Evolutionary conservation across 331 rosid genomes (phyloP), one percentile per base, ranked within the genome.

Genomic region (Dryas integrifolia): DNA sequence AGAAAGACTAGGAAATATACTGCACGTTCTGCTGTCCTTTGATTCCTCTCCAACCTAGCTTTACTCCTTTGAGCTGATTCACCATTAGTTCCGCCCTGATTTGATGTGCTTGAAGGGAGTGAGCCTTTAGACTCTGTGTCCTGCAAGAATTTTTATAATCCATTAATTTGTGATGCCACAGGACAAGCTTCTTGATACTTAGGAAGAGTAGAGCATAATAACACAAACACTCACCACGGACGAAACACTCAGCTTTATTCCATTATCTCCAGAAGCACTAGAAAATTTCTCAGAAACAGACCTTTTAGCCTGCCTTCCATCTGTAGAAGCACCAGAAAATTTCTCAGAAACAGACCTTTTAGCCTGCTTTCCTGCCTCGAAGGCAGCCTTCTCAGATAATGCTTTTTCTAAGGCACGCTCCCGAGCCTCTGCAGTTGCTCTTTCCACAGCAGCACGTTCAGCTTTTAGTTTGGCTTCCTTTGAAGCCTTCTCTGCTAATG

Each of bases 361-460:
- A 43, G 86, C 80, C 75, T 82, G 91, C 80, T 83, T 83, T 84
- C 87, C 89, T 41, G 86, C 90, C 74, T 86, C 89, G 14, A 73
- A 79, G 16, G 91, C 81, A 84, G 86, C 85, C 87, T 83, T 93
- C 79, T 81, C 92, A 8, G 96, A 86, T 76, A 93, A 78, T 49
- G 98, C 90, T 86, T 90, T 89, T 74, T 88, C 96, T 48, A 93
- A 79, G 73, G 97, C 96, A 56, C 97, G 96, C 45, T 82, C 86
- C 38, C 97, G 80, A 55, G 96, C 98, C 86, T 93, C 98, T 51
- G 80, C 72, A 51, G 94, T 87, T 72, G 95, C 97, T 83, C 96
- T 89, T 86, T 93, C 98, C 63, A 93, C 97, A 68, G 92, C 95
- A 75, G 97, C 92, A 71, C 98, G 98, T 77, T 93, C 92, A 59